Base-by-base conservation (phyloP, 805 yeast genomes). In the Kurtzmaniella cleridarum region DNA sequence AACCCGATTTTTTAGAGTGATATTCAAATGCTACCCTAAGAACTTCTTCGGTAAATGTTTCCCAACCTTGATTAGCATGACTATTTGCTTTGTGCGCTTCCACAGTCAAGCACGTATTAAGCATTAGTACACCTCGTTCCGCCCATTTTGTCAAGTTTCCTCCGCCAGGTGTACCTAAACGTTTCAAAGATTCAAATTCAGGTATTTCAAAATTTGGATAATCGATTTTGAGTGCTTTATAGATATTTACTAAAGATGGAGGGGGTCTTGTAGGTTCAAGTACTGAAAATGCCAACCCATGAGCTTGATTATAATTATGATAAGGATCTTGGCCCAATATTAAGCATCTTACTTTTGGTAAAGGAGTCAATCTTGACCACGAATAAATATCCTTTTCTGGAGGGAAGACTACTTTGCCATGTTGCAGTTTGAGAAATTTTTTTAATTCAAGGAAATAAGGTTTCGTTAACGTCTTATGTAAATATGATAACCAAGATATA, bases 311-410 rank as follows among this genome's bases (percentile, higher is more conserved):
- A 50, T 62, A 61, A 57, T 89, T 88, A 60, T 93, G 98, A 57
- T 93, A 93, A 0, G 98, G 98, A 57, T 93, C 98, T 59, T 93
- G 98, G 1, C 98, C 98, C 33, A 93, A 66, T 10, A 93, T 75
- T 1, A 93, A 73, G 20, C 91, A 93, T 52, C 79, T 81, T 14
- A 89, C 84, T 3, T 74, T 58, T 3, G 77, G 66, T 15, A 91
- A 65, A 0, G 96, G 95, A 0, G 98, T 88, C 13, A 81, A 69
- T 26, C 88, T 75, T 2, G 95, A 81, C 97, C 98, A 93, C 0
- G 97, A 86, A 57, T 93, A 93, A 15, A 93, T 77, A 43, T 85
- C 84, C 11, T 73, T 53, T 13, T 66, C 57, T 0, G 91, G 90
- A 2, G 99, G 99, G 60, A 87, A 91, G 0, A 91, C 70, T 2